phyloP scores from a whole-genome alignment of 2,329 filamentous ascomycete species.

The Onygenales sp. region DNA sequence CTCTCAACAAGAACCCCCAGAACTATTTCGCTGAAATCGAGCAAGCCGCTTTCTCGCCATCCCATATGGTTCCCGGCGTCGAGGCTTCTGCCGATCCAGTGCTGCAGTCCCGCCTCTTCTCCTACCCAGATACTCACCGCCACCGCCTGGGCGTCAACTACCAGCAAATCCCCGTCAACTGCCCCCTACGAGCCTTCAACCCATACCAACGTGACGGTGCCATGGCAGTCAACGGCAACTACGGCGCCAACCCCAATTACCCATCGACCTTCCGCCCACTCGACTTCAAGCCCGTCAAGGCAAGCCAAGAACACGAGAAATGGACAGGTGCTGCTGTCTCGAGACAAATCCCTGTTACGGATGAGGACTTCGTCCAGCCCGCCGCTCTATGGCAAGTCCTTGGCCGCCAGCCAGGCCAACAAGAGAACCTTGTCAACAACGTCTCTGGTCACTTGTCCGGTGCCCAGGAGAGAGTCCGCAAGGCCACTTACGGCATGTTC shows the following conservation, averaged over 20 bases:
- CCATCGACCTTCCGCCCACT: slow-evolving; percentile 31
- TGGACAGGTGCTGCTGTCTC: slow-evolving; percentile 32
- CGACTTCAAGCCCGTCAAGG: slow-evolving; percentile 30
- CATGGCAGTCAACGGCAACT: slow-evolving; percentile 60
- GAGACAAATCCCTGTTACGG: slow-evolving; percentile 33
- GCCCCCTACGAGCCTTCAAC: slow-evolving; percentile 44
- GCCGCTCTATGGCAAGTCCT: slow-evolving; percentile 36
- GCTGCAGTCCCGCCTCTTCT: slow-evolving; percentile 60
- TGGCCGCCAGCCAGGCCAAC: slow-evolving; percentile 43
- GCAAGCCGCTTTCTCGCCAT: slow-evolving; percentile 59
- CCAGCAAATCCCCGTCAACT: slow-evolving; percentile 55
- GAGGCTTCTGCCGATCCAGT: slow-evolving; percentile 63
- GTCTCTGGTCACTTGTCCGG: slow-evolving; percentile 47
- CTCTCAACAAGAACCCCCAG: slow-evolving; percentile 53
- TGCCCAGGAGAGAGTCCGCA: slow-evolving; percentile 46
- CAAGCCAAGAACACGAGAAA: slow-evolving; percentile 35
- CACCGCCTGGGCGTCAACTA: slow-evolving; percentile 57
- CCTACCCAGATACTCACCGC: slow-evolving; percentile 59
- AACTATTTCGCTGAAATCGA: slow-evolving; percentile 67
- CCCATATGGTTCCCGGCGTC: slow-evolving; percentile 57
- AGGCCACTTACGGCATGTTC: slow-evolving; percentile 55
- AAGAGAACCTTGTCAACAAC: slow-evolving; percentile 53
- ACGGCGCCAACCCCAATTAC: slow-evolving; percentile 50
- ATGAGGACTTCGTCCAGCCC: slow-evolving; percentile 37
- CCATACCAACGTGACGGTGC: slow-evolving; percentile 63